Evolutionary conservation across 2,329 filamentous ascomycete genomes (phyloP).

Genomic region (Aspergillus phoenicis): DNA sequence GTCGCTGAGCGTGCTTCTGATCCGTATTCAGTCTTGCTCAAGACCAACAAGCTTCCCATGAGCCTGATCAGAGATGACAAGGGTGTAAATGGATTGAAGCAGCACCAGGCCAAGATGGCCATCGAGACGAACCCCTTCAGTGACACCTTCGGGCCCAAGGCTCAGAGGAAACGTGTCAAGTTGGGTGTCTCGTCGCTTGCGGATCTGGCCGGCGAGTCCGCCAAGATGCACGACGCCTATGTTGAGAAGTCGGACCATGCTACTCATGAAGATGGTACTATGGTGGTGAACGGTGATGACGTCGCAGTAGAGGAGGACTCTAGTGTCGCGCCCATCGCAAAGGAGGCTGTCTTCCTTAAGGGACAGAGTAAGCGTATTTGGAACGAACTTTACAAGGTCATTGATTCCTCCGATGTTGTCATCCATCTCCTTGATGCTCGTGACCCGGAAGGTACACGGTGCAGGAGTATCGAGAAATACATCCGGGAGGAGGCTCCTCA

Average conservation of each 20-base stretch:
- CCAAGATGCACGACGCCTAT: constrained; percentile 79
- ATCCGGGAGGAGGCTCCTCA: constrained; percentile 90
- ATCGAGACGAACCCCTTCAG: constrained; percentile 84
- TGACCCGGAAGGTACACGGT: constrained; percentile 87
- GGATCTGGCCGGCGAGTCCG: constrained; percentile 78
- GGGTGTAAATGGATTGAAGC: constrained; percentile 79
- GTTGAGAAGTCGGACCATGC: constrained; percentile 78
- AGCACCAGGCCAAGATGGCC: constrained; percentile 91
- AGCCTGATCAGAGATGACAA: constrained; percentile 81
- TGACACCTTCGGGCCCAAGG: constrained; percentile 90
- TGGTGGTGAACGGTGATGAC: constrained; percentile 59
- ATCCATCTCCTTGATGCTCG: constrained; percentile 92
- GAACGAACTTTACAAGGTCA: constrained; percentile 96
- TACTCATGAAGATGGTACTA: constrained; percentile 71
- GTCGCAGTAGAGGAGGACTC: constrained; percentile 50
- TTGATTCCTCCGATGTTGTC: constrained; percentile 92
- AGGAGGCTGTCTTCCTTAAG: constrained; percentile 88
- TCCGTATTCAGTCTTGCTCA: constrained; percentile 91
- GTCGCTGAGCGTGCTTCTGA: constrained; percentile 88
- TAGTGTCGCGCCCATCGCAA: constrained; percentile 56
- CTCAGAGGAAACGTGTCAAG: constrained; percentile 90
- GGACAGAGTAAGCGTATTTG: constrained; percentile 94
- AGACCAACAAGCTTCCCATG: constrained; percentile 97
- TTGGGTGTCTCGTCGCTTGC: constrained; percentile 78
- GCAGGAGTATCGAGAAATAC: constrained; percentile 89